phyloP scores from a whole-genome alignment of 176 grass and related monocot species.

The Stipa capillata region DNA sequence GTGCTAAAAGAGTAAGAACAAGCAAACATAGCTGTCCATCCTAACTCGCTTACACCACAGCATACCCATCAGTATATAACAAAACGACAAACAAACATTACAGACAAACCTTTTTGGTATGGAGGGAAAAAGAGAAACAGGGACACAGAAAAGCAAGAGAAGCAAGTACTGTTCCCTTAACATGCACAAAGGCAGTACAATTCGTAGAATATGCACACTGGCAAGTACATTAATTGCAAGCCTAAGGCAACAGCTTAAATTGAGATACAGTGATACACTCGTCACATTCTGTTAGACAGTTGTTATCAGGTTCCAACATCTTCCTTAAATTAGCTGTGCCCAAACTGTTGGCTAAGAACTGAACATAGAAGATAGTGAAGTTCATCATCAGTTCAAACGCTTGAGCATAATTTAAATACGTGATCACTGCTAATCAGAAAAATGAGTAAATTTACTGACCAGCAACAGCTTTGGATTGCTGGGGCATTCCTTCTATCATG shows the following conservation, averaged over 20 bases:
- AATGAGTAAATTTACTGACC: constrained; percentile 64
- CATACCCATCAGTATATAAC: neutral
- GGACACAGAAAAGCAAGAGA: neutral
- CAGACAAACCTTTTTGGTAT: neutral
- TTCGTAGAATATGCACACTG: constrained; percentile 5
- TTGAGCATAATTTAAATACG: neutral
- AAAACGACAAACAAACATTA: neutral
- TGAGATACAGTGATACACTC: neutral
- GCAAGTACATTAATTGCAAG: neutral
- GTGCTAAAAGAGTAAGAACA: neutral
- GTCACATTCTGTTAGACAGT: neutral
- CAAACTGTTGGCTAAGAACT: constrained; percentile 46
- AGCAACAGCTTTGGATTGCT: constrained; percentile 52
- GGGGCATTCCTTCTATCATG: constrained; percentile 78
- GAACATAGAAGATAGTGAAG: constrained; percentile 9
- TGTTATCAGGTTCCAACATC: constrained; percentile 19
- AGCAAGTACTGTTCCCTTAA: neutral
- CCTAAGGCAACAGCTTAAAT: neutral
- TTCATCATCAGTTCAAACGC: neutral
- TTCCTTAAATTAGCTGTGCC: constrained; percentile 18
- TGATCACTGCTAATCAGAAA: neutral
- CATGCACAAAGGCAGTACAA: neutral
- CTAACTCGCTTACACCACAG: neutral
- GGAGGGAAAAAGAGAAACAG: neutral
- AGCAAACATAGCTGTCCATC: neutral